phyloP scores from a whole-genome alignment of 1,139 yeast species.

The Debaryomyces sp. region DNA sequence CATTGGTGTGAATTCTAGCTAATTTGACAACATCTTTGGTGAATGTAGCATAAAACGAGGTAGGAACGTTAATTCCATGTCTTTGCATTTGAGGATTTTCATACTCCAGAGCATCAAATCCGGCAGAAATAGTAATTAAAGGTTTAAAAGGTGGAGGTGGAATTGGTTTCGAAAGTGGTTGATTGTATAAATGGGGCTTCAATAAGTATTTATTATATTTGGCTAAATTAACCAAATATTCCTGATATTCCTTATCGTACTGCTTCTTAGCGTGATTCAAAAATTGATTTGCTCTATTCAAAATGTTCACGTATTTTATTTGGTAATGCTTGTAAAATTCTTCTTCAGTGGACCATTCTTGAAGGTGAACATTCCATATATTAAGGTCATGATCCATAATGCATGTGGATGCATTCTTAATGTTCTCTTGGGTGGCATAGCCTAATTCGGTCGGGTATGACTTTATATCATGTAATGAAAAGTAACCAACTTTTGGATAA shows the following conservation, averaged over 20 bases:
- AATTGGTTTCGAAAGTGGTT: conserved; percentile 29
- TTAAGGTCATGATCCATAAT: conserved; percentile 77
- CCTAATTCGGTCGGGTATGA: conserved; percentile 86
- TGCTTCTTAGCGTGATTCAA: conserved; percentile 52
- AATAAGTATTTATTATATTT: conserved; percentile 31
- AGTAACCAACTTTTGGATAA: conserved; percentile 75
- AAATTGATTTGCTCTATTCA: conserved; percentile 71
- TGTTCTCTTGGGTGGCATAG: conserved; percentile 70
- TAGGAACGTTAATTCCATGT: conserved; percentile 82
- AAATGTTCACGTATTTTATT: conserved; percentile 60
- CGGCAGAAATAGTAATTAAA: conserved; percentile 75
- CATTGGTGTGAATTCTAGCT: conserved; percentile 61
- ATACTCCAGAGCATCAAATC: conserved; percentile 86
- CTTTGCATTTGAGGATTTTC: conserved; percentile 86
- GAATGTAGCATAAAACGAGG: conserved; percentile 73
- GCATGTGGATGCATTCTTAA: conserved; percentile 80
- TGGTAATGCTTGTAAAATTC: conserved; percentile 70
- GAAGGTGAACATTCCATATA: conserved; percentile 84
- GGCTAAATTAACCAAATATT: conserved; percentile 29
- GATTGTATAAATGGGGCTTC: conserved; percentile 33
- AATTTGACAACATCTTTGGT: conserved; percentile 73
- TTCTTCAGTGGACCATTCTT: conserved; percentile 61
- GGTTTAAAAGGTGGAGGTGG: conserved; percentile 66
- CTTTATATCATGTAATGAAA: conserved; percentile 82
- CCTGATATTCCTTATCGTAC: conserved; percentile 42